A percentile compares a stretch with the other conserved stretches of the same genome.
Conservation (phyloP, 176 grass and related monocot species). For the Oryza meridionalis region DNA sequence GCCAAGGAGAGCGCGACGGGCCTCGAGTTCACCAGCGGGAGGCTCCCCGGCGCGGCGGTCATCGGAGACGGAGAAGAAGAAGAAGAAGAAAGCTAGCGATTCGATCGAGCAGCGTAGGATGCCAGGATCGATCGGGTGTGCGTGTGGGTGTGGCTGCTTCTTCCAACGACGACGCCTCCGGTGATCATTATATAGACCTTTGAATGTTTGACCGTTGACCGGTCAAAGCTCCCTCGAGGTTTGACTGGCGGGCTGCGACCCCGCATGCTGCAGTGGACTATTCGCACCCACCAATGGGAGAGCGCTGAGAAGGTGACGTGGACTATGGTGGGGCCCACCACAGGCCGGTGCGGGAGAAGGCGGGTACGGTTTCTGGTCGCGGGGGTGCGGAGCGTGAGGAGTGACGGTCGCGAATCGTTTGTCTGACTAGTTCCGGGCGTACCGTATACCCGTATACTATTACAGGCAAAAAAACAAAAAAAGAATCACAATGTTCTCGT, state of each 20-base stretch:
- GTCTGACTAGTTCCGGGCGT: conserved; percentile 56
- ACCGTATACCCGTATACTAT: conserved; percentile 18
- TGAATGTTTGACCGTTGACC: conserved; percentile 71
- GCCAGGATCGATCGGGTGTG: not conserved
- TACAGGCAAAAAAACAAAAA: not conserved
- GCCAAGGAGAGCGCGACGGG: conserved; percentile 48
- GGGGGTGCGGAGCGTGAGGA: not conserved
- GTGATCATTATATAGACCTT: conserved; percentile 56
- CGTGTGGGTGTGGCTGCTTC: conserved; percentile 5
- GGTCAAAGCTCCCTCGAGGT: conserved; percentile 53
- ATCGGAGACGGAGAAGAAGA: conserved; percentile 12
- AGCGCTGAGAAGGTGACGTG: not conserved
- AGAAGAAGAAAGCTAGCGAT: not conserved
- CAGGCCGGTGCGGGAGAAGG: not conserved
- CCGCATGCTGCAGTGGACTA: no score
- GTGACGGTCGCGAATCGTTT: conserved; percentile 37
- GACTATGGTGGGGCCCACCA: not conserved
- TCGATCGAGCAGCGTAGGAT: not conserved
- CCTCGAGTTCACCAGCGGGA: conserved; percentile 38
- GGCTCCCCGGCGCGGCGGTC: conserved; percentile 51
- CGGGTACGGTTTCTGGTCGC: conserved; percentile 19
- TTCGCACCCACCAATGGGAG: conserved; percentile 5
- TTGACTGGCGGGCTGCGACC: conserved; percentile 62
- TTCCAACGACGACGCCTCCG: conserved; percentile 24
- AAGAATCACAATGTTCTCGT: conserved; percentile 24